phyloP scores from a whole-genome alignment of 108 stramenopile genomes.

The Skeletonema potamos region DNA sequence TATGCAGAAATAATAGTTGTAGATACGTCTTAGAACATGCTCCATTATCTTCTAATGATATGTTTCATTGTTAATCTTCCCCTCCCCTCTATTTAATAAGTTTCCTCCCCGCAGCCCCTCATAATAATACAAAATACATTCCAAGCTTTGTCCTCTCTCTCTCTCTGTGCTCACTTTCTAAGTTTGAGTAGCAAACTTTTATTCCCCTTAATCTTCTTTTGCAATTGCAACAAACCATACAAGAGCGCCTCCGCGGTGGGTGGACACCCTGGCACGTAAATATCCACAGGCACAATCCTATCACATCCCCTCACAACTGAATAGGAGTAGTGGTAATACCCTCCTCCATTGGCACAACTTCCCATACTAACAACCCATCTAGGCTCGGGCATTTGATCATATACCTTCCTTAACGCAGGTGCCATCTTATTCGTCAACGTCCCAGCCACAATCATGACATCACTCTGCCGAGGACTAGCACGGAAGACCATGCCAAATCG shows the following conservation, averaged over 20 bases:
- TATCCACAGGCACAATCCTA: constrained; percentile 99
- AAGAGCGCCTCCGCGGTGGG: constrained; percentile 98
- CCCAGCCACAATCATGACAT: constrained; percentile 99
- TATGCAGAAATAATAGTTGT: neutral
- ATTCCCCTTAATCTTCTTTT: constrained; percentile 99
- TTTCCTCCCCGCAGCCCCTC: neutral
- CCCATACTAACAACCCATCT: constrained; percentile 99
- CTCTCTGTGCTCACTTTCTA: constrained; percentile 77
- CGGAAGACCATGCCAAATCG: constrained; percentile 99
- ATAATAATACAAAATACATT: constrained; percentile 2
- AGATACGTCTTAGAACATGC: too few relatives aligned
- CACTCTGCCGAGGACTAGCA: constrained; percentile 92
- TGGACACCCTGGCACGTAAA: constrained; percentile 99
- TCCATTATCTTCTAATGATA: neutral
- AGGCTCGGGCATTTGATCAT: constrained; percentile 99
- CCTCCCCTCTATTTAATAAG: neutral
- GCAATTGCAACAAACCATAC: constrained; percentile 95
- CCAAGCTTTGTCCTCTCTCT: neutral
- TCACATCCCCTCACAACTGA: constrained; percentile 98
- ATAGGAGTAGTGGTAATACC: constrained; percentile 99
- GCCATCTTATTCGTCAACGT: constrained; percentile 99
- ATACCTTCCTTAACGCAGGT: constrained; percentile 97
- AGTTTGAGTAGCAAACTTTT: constrained; percentile 90
- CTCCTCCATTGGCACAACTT: constrained; percentile 99
- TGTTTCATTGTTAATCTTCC: neutral